These are phyloP conservation scores for Monilinia aucupariae DNA, from an alignment of 2,329 filamentous ascomycete genomes.

Conservation along the genomic window DNA sequence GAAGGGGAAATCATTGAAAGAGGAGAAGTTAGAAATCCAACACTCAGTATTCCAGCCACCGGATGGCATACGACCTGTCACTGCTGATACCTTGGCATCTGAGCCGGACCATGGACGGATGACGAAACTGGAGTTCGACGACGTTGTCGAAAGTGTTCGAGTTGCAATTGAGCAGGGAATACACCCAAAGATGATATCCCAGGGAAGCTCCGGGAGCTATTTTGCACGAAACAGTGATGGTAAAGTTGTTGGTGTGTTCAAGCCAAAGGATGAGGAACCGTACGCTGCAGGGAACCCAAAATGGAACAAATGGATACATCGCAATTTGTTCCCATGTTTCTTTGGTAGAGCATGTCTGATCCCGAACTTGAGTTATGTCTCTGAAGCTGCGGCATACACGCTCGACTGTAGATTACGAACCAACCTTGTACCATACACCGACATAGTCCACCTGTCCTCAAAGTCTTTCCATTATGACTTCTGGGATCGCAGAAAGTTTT, in stretches of 20 bases:
- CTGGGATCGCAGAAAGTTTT: slow-evolving; percentile 86
- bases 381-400: slow-evolving; percentile 93
- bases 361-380: slow-evolving; percentile 95
- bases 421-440: slow-evolving; percentile 91
- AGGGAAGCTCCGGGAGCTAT: slow-evolving; percentile 96
- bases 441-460: slow-evolving; percentile 87
- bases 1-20: slow-evolving; percentile 68
- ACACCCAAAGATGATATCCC: slow-evolving; percentile 92
- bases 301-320: slow-evolving; percentile 99
- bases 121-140: slow-evolving; percentile 77
- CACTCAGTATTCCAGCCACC: slow-evolving; percentile 95
- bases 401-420: slow-evolving; percentile 86
- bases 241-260: slow-evolving; percentile 96
- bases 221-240: slow-evolving; percentile 89
- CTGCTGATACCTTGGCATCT: slow-evolving; percentile 65
- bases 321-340: slow-evolving; percentile 94
- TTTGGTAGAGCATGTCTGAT: slow-evolving; percentile 93
- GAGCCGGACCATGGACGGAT: slow-evolving; percentile 58
- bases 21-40: slow-evolving; percentile 89
- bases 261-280: slow-evolving; percentile 97
- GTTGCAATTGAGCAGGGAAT: slow-evolving; percentile 83
- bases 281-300: slow-evolving; percentile 97
- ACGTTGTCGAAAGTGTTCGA: slow-evolving; percentile 83
- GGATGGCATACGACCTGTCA: slow-evolving; percentile 76
- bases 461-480: slow-evolving; percentile 98